phyloP scores from a whole-genome alignment of 139 green algal genomes.

The Desmodesmus armatus region DNA sequence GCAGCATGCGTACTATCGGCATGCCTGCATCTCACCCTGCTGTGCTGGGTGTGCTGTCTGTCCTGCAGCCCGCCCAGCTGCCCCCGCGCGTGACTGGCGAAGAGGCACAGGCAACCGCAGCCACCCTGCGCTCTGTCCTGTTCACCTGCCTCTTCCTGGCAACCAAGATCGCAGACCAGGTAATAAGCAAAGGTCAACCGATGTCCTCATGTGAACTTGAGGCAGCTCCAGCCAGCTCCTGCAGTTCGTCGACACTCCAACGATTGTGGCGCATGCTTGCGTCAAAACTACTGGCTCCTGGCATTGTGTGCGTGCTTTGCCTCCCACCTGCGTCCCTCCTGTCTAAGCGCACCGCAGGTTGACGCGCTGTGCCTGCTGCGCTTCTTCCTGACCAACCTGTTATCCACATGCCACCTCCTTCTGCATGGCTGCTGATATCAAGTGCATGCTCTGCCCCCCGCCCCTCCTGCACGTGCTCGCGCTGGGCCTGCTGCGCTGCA shows the following conservation, averaged over 20 bases:
- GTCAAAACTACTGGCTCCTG: neutral
- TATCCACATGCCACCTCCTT: slow-evolving; percentile 1
- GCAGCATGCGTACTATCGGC: neutral
- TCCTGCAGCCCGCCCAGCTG: neutral
- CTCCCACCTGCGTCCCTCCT: neutral
- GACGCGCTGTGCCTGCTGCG: slow-evolving; percentile 20
- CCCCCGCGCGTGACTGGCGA: neutral
- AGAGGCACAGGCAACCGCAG: slow-evolving; percentile 3
- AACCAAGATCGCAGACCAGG: slow-evolving; percentile 60
- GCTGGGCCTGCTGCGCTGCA: slow-evolving; percentile 59
- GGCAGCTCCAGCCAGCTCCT: neutral
- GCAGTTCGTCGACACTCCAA: neutral
- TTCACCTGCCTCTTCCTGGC: slow-evolving; percentile 69
- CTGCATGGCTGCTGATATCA: neutral
- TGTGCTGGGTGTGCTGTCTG: neutral
- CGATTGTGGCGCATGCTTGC: neutral
- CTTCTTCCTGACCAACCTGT: neutral
- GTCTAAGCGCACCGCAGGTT: neutral
- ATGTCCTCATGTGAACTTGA: neutral
- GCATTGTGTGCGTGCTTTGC: neutral
- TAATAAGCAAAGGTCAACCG: too few species aligned
- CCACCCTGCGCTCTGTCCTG: slow-evolving; percentile 55
- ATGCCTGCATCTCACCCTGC: neutral
- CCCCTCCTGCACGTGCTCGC: neutral
- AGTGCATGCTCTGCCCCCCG: neutral